A percentile compares a stretch with the other conserved stretches of the same genome.
Evolutionary conservation across 2,329 filamentous ascomycete genomes (phyloP).

Genomic region (Gremmenia infestans): DNA sequence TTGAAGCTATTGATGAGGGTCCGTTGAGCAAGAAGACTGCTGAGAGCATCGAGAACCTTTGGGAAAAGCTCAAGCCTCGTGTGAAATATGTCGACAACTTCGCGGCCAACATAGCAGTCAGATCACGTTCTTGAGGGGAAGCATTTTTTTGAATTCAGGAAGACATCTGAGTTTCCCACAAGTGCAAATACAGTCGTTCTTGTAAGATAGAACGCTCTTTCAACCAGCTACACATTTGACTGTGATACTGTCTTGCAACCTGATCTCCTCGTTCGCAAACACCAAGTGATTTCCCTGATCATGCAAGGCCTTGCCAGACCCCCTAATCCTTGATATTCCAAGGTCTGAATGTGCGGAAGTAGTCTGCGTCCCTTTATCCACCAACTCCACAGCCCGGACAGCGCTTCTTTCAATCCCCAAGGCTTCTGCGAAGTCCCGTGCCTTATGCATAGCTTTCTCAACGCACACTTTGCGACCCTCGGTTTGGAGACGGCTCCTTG

Average conservation of each 20-base stretch:
- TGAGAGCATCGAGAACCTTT: constrained; percentile 18
- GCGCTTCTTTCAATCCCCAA: neutral
- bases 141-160: neutral
- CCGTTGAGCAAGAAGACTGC: constrained; percentile 19
- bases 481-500: neutral
- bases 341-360: neutral
- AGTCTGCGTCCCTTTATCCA: neutral
- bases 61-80: constrained; percentile 22
- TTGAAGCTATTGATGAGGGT: constrained; percentile 18
- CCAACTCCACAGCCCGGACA: neutral
- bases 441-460: neutral
- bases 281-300: neutral
- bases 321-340: neutral
- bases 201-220: neutral
- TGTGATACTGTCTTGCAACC: neutral
- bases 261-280: neutral
- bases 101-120: neutral
- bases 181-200: too few relatives aligned
- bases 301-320: neutral
- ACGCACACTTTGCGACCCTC: neutral
- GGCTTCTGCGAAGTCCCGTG: neutral
- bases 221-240: neutral
- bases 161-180: too few relatives aligned
- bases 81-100: neutral
- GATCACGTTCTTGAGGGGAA: neutral